A percentile compares a stretch with the other conserved stretches of the same genome.
phyloP scores from a whole-genome alignment of 2,329 filamentous ascomycete genomes.

The Paraphaeosphaeria sporulosa region DNA sequence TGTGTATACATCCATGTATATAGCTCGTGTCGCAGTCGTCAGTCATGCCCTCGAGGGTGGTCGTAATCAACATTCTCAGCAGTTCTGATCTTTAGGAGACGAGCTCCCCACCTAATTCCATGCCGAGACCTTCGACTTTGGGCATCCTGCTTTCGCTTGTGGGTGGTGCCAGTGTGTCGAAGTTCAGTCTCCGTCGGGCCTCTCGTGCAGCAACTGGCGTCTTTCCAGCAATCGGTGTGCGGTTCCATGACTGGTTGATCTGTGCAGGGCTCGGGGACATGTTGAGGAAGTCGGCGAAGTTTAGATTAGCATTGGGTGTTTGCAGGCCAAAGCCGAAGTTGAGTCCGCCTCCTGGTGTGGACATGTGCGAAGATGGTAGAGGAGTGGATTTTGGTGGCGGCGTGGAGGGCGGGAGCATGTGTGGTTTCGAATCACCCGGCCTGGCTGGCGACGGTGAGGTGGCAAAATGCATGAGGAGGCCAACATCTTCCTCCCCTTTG shows the following conservation, averaged over 20 bases:
- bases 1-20: conserved; percentile 16
- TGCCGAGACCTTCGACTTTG: conserved; percentile 64
- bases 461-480: conserved; percentile 86
- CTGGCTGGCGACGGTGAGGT: conserved; percentile 89
- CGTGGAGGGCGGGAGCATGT: conserved; percentile 61
- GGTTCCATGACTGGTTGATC: conserved; percentile 70
- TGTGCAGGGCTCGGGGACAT: conserved; percentile 96
- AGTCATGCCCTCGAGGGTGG: conserved; percentile 26
- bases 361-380: conserved; percentile 85
- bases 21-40: conserved; percentile 30
- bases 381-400: conserved; percentile 64
- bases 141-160: conserved; percentile 54
- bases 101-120: conserved; percentile 72
- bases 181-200: conserved; percentile 79
- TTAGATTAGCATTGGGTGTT: conserved; percentile 86
- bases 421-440: conserved; percentile 52
- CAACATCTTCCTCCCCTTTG: conserved; percentile 81
- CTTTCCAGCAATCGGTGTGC: conserved; percentile 66
- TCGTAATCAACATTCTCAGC: conserved; percentile 25
- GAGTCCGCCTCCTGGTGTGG: conserved; percentile 71
- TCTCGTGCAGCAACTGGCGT: conserved; percentile 75
- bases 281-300: conserved; percentile 97
- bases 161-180: conserved; percentile 75
- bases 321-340: conserved; percentile 70
- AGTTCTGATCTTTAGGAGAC: conserved; percentile 51